Evolutionary conservation across 2,329 filamentous ascomycete species (phyloP).

Genomic region (Penicillium sp.): DNA sequence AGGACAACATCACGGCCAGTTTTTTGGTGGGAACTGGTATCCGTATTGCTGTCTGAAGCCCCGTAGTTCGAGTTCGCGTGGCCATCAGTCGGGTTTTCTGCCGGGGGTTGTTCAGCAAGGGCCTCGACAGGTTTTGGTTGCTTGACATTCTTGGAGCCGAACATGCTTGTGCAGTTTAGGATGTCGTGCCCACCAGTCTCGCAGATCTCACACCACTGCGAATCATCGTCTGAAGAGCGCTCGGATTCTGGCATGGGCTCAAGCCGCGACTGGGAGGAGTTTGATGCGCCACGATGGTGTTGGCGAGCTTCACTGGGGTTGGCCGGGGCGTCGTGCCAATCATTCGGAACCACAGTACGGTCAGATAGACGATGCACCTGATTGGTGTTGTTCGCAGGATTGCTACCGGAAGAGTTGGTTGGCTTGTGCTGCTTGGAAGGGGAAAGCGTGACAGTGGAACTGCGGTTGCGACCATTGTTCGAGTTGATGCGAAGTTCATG

Average conservation of each 20-base stretch:
- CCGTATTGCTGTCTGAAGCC: constrained; percentile 16
- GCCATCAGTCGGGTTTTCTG: constrained; percentile 22
- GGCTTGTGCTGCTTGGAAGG: constrained; percentile 39
- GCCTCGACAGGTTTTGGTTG: constrained; percentile 7
- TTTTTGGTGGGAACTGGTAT: constrained; percentile 35
- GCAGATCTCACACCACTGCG: constrained; percentile 93
- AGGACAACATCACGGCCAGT: constrained; percentile 48
- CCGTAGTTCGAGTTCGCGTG: constrained; percentile 12
- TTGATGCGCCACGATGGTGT: constrained; percentile 32
- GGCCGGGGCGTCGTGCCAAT: constrained; percentile 43
- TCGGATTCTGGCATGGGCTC: constrained; percentile 48
- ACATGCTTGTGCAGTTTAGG: constrained; percentile 91
- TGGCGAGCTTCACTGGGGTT: constrained; percentile 26
- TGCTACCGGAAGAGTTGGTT: constrained; percentile 32
- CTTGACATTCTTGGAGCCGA: constrained; percentile 49
- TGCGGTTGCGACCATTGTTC: constrained; percentile 34
- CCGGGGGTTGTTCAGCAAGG: constrained; percentile 14
- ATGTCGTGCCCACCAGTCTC: constrained; percentile 92
- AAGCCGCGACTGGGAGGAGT: constrained; percentile 36
- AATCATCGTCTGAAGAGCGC: constrained; percentile 70
- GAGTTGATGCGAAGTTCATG: constrained; percentile 46
- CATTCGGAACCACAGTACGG: constrained; percentile 46
- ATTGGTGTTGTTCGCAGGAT: constrained; percentile 29
- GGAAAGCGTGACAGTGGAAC: constrained; percentile 41
- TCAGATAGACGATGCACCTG: constrained; percentile 48